Evolutionary conservation across 345 rosid species (phyloP).

Genomic region (Stellera chamaejasme): DNA sequence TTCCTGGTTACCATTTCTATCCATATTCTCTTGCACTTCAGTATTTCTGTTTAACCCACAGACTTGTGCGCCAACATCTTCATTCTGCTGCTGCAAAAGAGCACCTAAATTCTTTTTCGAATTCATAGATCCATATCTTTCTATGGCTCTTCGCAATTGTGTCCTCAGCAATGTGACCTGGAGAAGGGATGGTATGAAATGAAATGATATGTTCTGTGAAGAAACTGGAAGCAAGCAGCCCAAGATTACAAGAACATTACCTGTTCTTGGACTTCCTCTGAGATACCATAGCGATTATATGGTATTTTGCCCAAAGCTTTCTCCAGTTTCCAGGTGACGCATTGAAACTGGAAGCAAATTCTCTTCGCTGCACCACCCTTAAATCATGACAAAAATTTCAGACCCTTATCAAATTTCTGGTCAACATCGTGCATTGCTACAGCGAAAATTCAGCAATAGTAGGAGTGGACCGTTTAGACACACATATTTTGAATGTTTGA

Average conservation of each 20-base stretch:
- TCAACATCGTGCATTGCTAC: constrained; percentile 5
- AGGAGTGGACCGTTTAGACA: background rate
- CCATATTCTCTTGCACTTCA: constrained; percentile 27
- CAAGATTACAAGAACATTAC: constrained; percentile 19
- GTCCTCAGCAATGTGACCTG: constrained; percentile 73
- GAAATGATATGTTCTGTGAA: background rate
- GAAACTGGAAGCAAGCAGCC: constrained; percentile 7
- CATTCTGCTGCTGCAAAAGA: constrained; percentile 38
- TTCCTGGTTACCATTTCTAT: constrained; percentile 37
- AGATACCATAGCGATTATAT: constrained; percentile 58
- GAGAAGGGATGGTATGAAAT: constrained; percentile 3
- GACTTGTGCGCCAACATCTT: constrained; percentile 25
- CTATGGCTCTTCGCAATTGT: constrained; percentile 73
- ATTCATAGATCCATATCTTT: constrained; percentile 55
- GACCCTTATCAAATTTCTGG: constrained; percentile 14
- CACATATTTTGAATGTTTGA: too few species aligned
- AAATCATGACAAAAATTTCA: constrained; percentile 35
- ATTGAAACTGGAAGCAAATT: constrained; percentile 65
- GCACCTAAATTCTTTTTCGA: constrained; percentile 33
- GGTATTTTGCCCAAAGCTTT: constrained; percentile 64
- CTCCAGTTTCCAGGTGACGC: constrained; percentile 81
- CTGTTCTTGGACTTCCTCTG: constrained; percentile 87
- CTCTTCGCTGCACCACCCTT: constrained; percentile 73
- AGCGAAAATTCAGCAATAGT: constrained; percentile 11
- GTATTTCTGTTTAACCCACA: constrained; percentile 28